Percentiles rank a stretch among this genome's conserved stretches.
Evolutionary conservation across 257 asterid species (phyloP).

Genomic region (Marsdenia floribunda): DNA sequence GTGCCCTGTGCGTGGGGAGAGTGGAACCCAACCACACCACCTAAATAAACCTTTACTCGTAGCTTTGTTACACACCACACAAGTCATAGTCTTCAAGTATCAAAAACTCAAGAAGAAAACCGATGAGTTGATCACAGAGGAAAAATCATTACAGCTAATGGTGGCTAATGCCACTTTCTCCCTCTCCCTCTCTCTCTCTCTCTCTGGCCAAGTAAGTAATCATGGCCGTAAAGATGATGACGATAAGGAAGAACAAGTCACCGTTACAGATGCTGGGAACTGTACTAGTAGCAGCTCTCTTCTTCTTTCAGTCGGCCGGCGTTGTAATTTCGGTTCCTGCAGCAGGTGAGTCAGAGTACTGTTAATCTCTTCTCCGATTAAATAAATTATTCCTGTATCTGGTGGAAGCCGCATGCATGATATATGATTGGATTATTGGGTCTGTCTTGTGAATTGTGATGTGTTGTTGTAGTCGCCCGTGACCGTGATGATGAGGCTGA

Average conservation of each 20-base stretch:
- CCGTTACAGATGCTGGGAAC: background rate
- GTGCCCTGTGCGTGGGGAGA: no score
- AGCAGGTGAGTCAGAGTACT: background rate
- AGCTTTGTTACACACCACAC: background rate
- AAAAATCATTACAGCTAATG: background rate
- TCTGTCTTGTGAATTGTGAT: no score
- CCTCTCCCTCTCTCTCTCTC: background rate
- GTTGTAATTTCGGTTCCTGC: background rate
- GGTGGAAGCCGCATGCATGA: no score
- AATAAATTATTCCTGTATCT: no score
- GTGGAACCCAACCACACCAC: background rate
- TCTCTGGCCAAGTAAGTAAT: background rate
- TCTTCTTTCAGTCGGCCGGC: background rate
- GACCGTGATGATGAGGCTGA: background rate
- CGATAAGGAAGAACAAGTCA: background rate
- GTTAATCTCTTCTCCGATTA: no score
- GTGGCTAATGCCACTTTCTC: background rate
- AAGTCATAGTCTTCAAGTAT: background rate
- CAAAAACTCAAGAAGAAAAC: background rate
- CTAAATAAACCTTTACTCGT: background rate
- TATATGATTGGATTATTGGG: background rate
- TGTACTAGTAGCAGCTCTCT: background rate
- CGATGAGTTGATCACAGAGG: background rate
- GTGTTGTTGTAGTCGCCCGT: background rate
- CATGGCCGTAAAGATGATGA: background rate